Conservation (phyloP, 2,329 filamentous ascomycete species). For the Herpotrichia juniperi region DNA sequence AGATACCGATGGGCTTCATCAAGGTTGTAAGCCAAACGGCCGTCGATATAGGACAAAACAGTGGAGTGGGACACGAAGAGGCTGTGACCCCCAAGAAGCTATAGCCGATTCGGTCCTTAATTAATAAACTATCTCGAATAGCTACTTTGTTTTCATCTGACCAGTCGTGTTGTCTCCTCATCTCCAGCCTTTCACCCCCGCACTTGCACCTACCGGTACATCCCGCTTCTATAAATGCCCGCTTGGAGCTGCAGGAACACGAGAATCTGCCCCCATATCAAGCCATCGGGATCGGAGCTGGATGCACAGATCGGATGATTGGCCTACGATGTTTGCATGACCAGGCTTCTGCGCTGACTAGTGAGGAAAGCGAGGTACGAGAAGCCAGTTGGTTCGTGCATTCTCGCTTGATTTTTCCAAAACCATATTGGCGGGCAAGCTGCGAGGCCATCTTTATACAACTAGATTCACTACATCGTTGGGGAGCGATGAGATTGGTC, state of each 20-base stretch:
- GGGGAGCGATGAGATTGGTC: not conserved
- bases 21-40: not conserved
- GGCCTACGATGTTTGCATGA: not conserved
- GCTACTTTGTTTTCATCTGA: not conserved
- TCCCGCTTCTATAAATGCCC: not conserved
- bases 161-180: not conserved
- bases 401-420: conserved; percentile 2
- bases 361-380: conserved; percentile 7
- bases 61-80: not conserved
- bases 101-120: too few species aligned
- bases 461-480: not conserved
- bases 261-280: not conserved
- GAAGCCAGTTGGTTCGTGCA: not conserved
- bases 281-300: not conserved
- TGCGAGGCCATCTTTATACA: not conserved
- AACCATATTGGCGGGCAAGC: not conserved
- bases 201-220: not conserved
- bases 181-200: too few species aligned
- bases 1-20: not conserved
- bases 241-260: conserved; percentile 1
- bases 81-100: not conserved
- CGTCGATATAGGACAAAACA: not conserved
- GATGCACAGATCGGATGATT: not conserved
- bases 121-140: too few species aligned
- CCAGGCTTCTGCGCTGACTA: not conserved